phyloP scores from a whole-genome alignment of 176 grass and related monocot genomes.

The Luzula sylvatica region DNA sequence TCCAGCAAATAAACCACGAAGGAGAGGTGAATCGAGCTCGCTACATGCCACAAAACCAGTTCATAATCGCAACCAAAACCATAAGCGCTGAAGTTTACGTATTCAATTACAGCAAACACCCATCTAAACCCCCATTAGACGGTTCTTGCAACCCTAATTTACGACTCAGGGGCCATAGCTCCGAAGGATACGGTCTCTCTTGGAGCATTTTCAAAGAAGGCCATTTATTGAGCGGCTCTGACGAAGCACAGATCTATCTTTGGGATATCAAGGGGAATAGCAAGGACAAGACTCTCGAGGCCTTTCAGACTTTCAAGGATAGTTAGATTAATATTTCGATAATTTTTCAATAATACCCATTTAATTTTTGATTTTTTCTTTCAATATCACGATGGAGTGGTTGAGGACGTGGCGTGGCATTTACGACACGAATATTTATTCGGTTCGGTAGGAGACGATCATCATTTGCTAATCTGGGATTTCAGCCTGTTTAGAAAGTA shows the following conservation, averaged over 20 bases:
- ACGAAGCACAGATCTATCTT: conserved; percentile 91
- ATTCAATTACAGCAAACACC: conserved; percentile 97
- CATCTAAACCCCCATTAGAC: conserved; percentile 85
- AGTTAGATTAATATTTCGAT: not conserved
- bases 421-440: conserved; percentile 85
- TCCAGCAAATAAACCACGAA: conserved; percentile 99
- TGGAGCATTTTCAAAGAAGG: conserved; percentile 97
- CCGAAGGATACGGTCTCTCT: conserved; percentile 96
- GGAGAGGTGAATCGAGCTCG: conserved; percentile 93
- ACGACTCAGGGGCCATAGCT: conserved; percentile 78
- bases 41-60: conserved; percentile 98
- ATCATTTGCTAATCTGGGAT: conserved; percentile 78
- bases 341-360: conserved; percentile 3
- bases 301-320: conserved; percentile 89
- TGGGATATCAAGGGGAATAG: conserved; percentile 75
- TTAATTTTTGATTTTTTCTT: not conserved
- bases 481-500: conserved; percentile 71
- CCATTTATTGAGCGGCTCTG: conserved; percentile 92
- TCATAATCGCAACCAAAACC: conserved; percentile 97
- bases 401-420: conserved; percentile 99
- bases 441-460: conserved; percentile 92
- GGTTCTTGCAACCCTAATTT: conserved; percentile 93
- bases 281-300: conserved; percentile 83
- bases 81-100: conserved; percentile 95
- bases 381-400: conserved; percentile 83